These are phyloP conservation scores for Paratrypanosoma confusum DNA, from an alignment of 208 protist genomes.

Conservation along the genomic window DNA sequence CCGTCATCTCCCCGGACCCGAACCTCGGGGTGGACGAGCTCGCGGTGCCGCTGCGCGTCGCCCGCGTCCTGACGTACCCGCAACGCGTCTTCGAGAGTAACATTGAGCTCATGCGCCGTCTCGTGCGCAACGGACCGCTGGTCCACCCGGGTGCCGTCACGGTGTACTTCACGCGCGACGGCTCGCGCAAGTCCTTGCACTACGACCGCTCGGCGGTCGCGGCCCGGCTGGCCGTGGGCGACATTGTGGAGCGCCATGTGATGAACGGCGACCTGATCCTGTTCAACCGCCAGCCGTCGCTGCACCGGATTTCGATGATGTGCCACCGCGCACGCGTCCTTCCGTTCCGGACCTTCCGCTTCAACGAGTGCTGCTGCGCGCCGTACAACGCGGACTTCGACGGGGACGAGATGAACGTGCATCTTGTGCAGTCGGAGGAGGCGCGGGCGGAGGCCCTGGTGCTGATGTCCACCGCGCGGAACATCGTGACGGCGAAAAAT, in stretches of 20 bases:
- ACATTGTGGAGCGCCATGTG: conserved; percentile 99
- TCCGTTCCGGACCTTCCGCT: conserved; percentile 97
- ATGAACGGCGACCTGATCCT: conserved; percentile 96
- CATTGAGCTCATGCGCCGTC: conserved; percentile 78
- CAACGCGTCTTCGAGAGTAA: conserved; percentile 94
- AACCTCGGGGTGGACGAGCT: conserved; percentile 97
- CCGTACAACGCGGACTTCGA: conserved; percentile 99
- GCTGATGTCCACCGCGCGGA: conserved; percentile 95
- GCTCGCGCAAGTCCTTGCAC: conserved; percentile 65
- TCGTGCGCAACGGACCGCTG: conserved; percentile 94
- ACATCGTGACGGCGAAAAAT: conserved; percentile 98
- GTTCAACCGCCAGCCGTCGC: conserved; percentile 99
- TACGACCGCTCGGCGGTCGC: conserved; percentile 69
- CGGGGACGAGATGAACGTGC: conserved; percentile 99
- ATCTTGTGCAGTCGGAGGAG: conserved; percentile 99
- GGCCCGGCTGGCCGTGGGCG: conserved; percentile 85
- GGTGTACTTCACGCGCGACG: conserved; percentile 73
- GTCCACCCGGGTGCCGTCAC: conserved; percentile 96
- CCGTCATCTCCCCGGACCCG: conserved; percentile 99
- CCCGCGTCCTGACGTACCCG: conserved; percentile 96
- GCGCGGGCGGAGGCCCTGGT: conserved; percentile 95
- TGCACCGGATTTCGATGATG: conserved; percentile 99
- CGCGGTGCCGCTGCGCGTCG: conserved; percentile 94
- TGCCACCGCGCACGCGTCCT: conserved; percentile 92
- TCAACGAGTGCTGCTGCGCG: conserved; percentile 98